Percentiles rank a stretch among this genome's conserved stretches.
Evolutionary conservation across 164 flowering plant species (phyloP).

Genomic region (Santalum album): DNA sequence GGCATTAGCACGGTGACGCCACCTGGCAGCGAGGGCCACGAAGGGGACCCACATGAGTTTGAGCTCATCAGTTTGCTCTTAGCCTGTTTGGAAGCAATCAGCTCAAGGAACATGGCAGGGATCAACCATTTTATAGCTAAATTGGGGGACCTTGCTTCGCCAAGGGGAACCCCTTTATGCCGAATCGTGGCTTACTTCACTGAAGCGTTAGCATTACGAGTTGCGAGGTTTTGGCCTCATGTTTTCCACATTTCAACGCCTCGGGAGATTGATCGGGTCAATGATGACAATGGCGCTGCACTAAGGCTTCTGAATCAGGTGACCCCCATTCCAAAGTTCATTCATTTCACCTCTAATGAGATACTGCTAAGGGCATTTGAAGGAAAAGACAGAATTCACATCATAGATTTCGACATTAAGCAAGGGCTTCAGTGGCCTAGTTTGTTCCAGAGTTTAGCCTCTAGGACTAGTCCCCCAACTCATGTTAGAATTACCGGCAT

Average conservation of each 20-base stretch:
- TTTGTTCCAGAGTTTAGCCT: slow-evolving; percentile 78
- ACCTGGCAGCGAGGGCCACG: slow-evolving; percentile 13
- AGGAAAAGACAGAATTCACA: slow-evolving; percentile 82
- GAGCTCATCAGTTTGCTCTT: slow-evolving; percentile 71
- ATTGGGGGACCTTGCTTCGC: slow-evolving; percentile 81
- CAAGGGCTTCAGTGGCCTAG: slow-evolving; percentile 98
- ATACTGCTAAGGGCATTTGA: slow-evolving; percentile 79
- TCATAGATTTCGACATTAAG: slow-evolving; percentile 88
- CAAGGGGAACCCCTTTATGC: slow-evolving; percentile 50
- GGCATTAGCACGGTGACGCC: slow-evolving; percentile 11
- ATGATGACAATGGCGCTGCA: slow-evolving; percentile 53
- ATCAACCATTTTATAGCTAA: slow-evolving; percentile 51
- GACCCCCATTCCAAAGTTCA: slow-evolving; percentile 76
- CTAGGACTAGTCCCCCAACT: slow-evolving; percentile 63
- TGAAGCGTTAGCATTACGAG: slow-evolving; percentile 74
- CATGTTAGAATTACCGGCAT: slow-evolving; percentile 91
- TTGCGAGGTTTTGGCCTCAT: slow-evolving; percentile 73
- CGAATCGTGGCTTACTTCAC: slow-evolving; percentile 76
- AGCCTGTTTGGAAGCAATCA: slow-evolving; percentile 68
- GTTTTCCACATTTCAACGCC: slow-evolving; percentile 59
- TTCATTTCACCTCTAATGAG: slow-evolving; percentile 88
- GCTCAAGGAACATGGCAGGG: slow-evolving; percentile 43
- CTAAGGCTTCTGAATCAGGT: slow-evolving; percentile 72
- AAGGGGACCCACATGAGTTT: slow-evolving; percentile 41
- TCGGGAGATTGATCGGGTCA: slow-evolving; percentile 49